Evolutionary conservation across 306 rosid genomes (phyloP).

Genomic region (Calophaca sinica): DNA sequence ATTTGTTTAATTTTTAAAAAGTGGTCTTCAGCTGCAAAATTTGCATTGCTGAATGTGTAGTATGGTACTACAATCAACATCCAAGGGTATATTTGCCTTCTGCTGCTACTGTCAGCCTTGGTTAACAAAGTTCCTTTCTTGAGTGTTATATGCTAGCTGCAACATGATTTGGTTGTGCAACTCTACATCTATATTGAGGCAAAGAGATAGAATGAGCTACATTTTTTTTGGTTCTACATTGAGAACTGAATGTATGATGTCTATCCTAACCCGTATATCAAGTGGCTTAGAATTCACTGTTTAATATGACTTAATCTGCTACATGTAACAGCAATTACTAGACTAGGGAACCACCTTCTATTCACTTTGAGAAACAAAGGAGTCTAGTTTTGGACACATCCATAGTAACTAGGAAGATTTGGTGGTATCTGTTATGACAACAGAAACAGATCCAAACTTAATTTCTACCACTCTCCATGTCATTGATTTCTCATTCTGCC

Average conservation of each 20-base stretch:
- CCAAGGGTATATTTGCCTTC: neutral
- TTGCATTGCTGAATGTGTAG: neutral
- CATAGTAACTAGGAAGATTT: no score
- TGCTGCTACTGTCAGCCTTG: neutral
- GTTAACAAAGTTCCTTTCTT: neutral
- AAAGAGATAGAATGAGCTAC: conserved; percentile 1
- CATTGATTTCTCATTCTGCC: no score
- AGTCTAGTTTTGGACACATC: neutral
- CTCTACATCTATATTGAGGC: neutral
- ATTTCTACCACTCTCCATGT: no score
- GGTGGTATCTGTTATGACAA: no score
- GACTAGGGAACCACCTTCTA: neutral
- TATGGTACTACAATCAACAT: neutral
- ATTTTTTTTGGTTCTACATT: neutral
- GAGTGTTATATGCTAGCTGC: neutral
- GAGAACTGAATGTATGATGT: no score
- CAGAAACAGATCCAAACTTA: no score
- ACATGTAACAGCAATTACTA: neutral
- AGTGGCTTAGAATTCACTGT: neutral
- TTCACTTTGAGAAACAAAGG: neutral
- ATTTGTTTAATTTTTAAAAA: neutral
- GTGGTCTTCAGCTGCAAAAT: neutral
- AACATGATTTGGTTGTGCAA: neutral
- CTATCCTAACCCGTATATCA: neutral
- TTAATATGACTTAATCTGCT: conserved; percentile 5